Evolutionary conservation across 768 basidiomycete species (phyloP), one percentile per base, ranked within the genome.

Genomic region (Termitomyces sp.): DNA sequence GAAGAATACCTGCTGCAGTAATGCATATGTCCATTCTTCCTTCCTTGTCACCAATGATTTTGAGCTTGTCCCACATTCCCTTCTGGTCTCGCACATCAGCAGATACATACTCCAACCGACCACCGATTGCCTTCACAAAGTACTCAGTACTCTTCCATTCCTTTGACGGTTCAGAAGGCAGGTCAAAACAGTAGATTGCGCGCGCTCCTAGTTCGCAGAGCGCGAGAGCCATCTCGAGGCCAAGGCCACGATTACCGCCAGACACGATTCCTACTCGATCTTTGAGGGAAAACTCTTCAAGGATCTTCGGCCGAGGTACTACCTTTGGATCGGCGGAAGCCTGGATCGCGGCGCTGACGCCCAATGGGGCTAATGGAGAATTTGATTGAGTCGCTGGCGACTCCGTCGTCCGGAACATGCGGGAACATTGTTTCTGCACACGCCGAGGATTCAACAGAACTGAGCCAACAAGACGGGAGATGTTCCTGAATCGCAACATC

Each of bases 1-100:
- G 81, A 62, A 88, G 65, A 54, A 91, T 81, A 22, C 88, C 90
- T 41, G 90, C 90, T 16, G 89, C 88, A 8, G 89, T 88, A 55
- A 92, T 69, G 61, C 87, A 88, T 13, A 85, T 75, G 66, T 77
- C 49, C 49, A 50, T 50, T 24, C 49, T 50, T 22, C 49, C 49
- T 34, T 50, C 49, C 20, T 50, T 50, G 60, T 86, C 77, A 1
- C 83, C 87, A 48, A 92, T 84, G 59, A 76, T 75, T 65, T 82
- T 75, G 4, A 70, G 82, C 57, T 75, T 70, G 52, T 73, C 74
- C 85, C 87, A 88, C 61, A 85, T 66, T 42, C 67, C 62, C 36
- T 75, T 70, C 73, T 90, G 87, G 59, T 88, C 73, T 53, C 78
- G 81, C 49, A 89, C 88, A 62, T 90, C 83, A 22, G 76, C 79